Evolutionary conservation across 2,329 filamentous ascomycete genomes (phyloP).

Genomic region (Aspergillus quadricinctus): DNA sequence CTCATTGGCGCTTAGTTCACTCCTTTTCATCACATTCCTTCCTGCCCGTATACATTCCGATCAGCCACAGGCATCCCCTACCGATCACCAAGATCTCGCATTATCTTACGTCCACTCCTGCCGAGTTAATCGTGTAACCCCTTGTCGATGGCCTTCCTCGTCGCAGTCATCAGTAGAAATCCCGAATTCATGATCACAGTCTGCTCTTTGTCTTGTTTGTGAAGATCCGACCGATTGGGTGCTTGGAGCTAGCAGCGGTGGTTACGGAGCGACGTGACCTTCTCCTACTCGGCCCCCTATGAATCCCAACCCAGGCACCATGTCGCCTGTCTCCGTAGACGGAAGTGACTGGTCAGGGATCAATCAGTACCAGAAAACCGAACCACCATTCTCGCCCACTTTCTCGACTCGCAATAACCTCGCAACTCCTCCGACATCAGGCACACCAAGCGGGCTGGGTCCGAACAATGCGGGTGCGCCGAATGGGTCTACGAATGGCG

Average conservation of each 20-base stretch:
- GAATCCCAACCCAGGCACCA: slow-evolving; percentile 69
- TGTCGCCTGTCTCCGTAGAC: slow-evolving; percentile 76
- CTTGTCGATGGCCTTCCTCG: slow-evolving; percentile 8
- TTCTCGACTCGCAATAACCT: slow-evolving; percentile 50
- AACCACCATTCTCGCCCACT: slow-evolving; percentile 42
- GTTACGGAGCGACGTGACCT: slow-evolving; percentile 1
- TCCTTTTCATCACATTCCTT: not conserved
- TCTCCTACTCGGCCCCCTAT: slow-evolving; percentile 43
- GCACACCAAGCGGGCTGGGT: slow-evolving; percentile 50
- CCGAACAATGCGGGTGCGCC: slow-evolving; percentile 49
- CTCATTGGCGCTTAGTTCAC: not conserved
- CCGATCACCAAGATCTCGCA: not conserved
- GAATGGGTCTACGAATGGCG: slow-evolving; percentile 20
- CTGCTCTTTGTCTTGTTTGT: not conserved
- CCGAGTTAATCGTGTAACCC: not conserved
- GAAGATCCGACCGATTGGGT: slow-evolving; percentile 4
- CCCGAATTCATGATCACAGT: slow-evolving; percentile 15
- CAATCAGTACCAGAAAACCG: slow-evolving; percentile 57
- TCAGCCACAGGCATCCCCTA: not conserved
- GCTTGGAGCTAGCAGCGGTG: slow-evolving; percentile 1
- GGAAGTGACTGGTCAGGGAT: slow-evolving; percentile 77
- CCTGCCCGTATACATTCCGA: not conserved
- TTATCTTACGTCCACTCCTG: not conserved
- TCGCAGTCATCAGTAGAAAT: not conserved
- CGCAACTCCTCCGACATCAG: slow-evolving; percentile 66